These are phyloP conservation scores for Mucor saturninus DNA, from an alignment of 371 early-diverging fungal genomes.

Conservation along the genomic window DNA sequence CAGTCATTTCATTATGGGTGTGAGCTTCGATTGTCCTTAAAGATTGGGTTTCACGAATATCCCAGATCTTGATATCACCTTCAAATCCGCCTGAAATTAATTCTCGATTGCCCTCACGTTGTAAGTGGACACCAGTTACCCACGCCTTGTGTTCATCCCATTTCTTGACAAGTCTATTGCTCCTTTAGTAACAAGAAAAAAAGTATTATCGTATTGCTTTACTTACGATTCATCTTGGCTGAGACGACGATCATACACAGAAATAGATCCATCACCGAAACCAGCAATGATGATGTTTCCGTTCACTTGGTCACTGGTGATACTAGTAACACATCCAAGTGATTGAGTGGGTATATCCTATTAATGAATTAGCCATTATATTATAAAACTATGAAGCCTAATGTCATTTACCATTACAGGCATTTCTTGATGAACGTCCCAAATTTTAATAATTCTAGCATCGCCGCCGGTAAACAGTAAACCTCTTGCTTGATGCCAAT, in stretches of 20 bases:
- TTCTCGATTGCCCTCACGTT: slow-evolving; percentile 65
- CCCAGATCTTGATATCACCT: slow-evolving; percentile 87
- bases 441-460: slow-evolving; percentile 71
- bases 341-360: slow-evolving; percentile 73
- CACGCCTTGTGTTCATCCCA: slow-evolving; percentile 72
- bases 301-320: slow-evolving; percentile 71
- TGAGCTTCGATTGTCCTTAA: slow-evolving; percentile 57
- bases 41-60: slow-evolving; percentile 67
- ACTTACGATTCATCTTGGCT: slow-evolving; percentile 58
- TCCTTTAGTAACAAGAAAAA: neutral
- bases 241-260: slow-evolving; percentile 77
- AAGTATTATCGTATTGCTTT: neutral
- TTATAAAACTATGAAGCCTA: slow-evolving; percentile 36
- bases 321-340: slow-evolving; percentile 66
- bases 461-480: slow-evolving; percentile 77
- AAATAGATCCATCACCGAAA: slow-evolving; percentile 82
- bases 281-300: slow-evolving; percentile 80
- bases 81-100: slow-evolving; percentile 62
- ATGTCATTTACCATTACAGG: slow-evolving; percentile 53
- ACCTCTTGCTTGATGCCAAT: slow-evolving; percentile 84
- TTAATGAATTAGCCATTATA: slow-evolving; percentile 32
- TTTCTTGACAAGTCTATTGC: slow-evolving; percentile 55
- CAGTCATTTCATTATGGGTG: slow-evolving; percentile 61
- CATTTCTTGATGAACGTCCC: slow-evolving; percentile 85
- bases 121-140: slow-evolving; percentile 69